Evolutionary conservation across 139 green algal genomes (phyloP), one percentile per base, ranked within the genome.

Genomic region (Chlorella sorokiniana): DNA sequence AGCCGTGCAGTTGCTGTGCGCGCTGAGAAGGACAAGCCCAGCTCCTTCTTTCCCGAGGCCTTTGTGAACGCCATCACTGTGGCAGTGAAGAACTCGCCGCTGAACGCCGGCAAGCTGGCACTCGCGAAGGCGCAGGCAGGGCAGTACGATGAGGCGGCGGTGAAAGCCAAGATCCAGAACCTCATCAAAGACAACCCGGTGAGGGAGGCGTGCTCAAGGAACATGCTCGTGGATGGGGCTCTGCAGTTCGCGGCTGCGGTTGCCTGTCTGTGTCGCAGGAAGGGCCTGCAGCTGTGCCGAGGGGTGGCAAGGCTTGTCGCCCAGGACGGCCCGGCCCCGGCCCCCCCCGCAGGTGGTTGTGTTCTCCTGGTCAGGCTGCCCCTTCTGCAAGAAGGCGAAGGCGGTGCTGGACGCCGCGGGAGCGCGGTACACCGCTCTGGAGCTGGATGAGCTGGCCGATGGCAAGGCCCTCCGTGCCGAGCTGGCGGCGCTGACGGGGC

Each of bases 371-470:
- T 73, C 62, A 29, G 48, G 52, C 14, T 88, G 90, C 65, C 88
- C 90, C 10, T 93, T 90, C 69, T 92, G 88, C 74, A 83, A 84
- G 40, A 88, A 88, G 29, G 90, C 90, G 23, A 93, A 93, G 83
- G 64, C 48, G 16, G 42, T 94, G 35, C 76, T 94, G 74, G 65
- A 79, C 14, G 79, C 89, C 56, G n/a, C 87, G 20, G 88, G 86
- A 35, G 88, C 84, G 4, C 73, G 90, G 9, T 94, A 88, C 76
- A 86, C 74, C 2, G 84, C 81, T 0, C n/a, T 90, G 27, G 91
- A 94, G 87, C 82, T 94, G 35, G 76, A 94, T 69, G 68, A 81
- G 0, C 84, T 91, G 75, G 72, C 68, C 9, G 79, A 89, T 52
- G 88, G 90, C 38, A 91, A 88, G 52, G 88, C 88, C 7, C 84